Evolutionary conservation across 164 flowering plant genomes (phyloP), one percentile per base, ranked within the genome.

Genomic region (Stephania yunnanensis): DNA sequence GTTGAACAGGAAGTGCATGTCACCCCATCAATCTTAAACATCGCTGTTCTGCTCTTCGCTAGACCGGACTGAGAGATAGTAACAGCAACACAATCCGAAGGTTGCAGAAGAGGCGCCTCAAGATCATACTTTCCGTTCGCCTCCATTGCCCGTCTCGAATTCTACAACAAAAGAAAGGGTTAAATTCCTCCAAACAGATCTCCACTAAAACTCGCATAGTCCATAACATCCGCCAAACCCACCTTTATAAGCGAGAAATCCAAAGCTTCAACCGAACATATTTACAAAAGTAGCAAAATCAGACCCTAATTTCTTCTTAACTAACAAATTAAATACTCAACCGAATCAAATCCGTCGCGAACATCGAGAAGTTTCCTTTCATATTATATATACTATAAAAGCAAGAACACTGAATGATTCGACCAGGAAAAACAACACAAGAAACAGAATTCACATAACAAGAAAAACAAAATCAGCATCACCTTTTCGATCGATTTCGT

Each of bases 1-100:
- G 82, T 64, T 6, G 83, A 82, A 84, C 98, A 92, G 67, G 98
- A 91, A 31, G 93, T 86, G 78, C 97, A 91, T 71, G 83, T 83
- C 76, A 92, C 86, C 36, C 85, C 89, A 46, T 77, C 71, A 25
- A 91, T 82, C 81, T 76, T 87, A 77, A 91, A 91, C 81, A 61
- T 81, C 36, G 87, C 69, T 0, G 86, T 85, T 79, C 81, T 84
- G 42, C 76, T 68, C 71, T 80, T 87, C 79, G 75, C 82, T 61
- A 79, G 72, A 20, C 48, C 77, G 4, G 66, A 72, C 2, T 76
- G 74, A 66, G 84, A 58, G 30, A 82, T 48, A 11, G 75, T 55
- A 42, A 85, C 82, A 3, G 79, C 78, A 78, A 78, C 81, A 69
- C 81, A 78, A 22, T 85, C 81, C 7, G 79, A 75, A 67, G 76